phyloP scores from a whole-genome alignment of 768 basidiomycete genomes.

The Kwoniella sp. region DNA sequence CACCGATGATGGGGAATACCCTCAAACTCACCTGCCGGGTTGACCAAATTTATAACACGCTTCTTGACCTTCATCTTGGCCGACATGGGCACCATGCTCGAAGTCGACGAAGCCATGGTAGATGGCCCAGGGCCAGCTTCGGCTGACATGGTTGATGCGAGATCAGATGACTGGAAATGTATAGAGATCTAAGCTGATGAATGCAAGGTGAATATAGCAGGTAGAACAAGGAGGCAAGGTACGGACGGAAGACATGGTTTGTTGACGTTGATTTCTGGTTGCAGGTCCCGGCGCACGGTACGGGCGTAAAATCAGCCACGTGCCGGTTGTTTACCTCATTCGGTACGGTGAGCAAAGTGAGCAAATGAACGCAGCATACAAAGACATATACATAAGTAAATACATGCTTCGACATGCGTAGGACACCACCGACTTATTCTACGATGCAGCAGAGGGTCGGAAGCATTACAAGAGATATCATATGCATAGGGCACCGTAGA shows the following conservation, averaged over 20 bases:
- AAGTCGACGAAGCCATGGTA: slow-evolving; percentile 25
- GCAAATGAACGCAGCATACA: too few species aligned
- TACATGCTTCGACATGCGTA: too few species aligned
- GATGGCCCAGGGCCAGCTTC: slow-evolving; percentile 34
- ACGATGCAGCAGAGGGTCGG: too few species aligned
- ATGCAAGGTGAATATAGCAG: too few species aligned
- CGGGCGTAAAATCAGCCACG: slow-evolving; percentile 29
- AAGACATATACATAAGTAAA: too few species aligned
- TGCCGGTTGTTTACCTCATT: slow-evolving; percentile 23
- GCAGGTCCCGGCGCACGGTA: neutral
- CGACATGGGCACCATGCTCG: slow-evolving; percentile 24
- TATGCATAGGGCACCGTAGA: neutral
- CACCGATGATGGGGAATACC: too few species aligned
- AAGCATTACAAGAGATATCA: too few species aligned
- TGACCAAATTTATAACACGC: slow-evolving; percentile 40
- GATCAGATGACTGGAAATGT: neutral
- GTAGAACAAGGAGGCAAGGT: slow-evolving; percentile 2
- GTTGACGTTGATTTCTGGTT: slow-evolving; percentile 9
- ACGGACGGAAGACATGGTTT: slow-evolving; percentile 1
- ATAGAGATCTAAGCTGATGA: too few species aligned
- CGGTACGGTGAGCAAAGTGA: neutral
- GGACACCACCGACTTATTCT: too few species aligned
- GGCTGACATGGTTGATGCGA: slow-evolving; percentile 16
- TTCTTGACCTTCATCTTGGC: slow-evolving; percentile 31
- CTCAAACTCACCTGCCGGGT: slow-evolving; percentile 45